These are phyloP conservation scores for Lyophyllum atratum DNA, from an alignment of 768 basidiomycete species.

Conservation along the genomic window DNA sequence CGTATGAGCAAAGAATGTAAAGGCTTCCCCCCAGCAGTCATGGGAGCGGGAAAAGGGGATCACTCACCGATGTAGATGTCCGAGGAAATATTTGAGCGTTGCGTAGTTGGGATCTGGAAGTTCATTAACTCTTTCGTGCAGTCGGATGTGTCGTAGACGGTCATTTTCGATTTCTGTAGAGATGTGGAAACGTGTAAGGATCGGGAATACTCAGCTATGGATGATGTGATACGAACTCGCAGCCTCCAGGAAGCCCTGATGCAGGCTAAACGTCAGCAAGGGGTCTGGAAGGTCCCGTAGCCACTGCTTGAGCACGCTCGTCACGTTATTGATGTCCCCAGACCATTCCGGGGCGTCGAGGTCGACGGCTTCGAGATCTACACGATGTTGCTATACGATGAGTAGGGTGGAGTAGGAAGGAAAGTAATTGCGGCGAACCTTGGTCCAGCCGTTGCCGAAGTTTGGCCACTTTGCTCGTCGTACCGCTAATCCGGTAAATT, in stretches of 20 bases:
- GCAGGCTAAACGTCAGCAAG: constrained; percentile 77
- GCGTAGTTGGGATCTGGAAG: constrained; percentile 99
- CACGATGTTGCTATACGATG: background rate
- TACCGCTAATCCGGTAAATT: constrained; percentile 93
- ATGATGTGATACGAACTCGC: constrained; percentile 63
- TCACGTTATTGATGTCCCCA: constrained; percentile 92
- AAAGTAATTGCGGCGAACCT: constrained; percentile 46
- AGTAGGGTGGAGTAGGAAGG: background rate
- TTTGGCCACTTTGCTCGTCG: constrained; percentile 80
- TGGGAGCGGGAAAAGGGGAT: too few species aligned
- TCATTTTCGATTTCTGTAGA: constrained; percentile 86
- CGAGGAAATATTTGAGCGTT: constrained; percentile 93
- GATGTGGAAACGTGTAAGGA: constrained; percentile 1
- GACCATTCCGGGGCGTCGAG: constrained; percentile 89
- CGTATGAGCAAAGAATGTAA: background rate
- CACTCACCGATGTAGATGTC: constrained; percentile 84
- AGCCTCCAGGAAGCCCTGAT: constrained; percentile 94
- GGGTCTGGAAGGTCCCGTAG: constrained; percentile 95
- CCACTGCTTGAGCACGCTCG: constrained; percentile 96
- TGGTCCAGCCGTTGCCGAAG: constrained; percentile 84
- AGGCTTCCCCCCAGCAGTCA: background rate
- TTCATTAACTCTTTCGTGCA: constrained; percentile 97
- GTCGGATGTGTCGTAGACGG: constrained; percentile 88
- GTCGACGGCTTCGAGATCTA: constrained; percentile 85
- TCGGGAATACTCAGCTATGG: background rate